Base-by-base conservation (phyloP, 169 alveolate genomes). In the Plasmodium knowlesi region DNA sequence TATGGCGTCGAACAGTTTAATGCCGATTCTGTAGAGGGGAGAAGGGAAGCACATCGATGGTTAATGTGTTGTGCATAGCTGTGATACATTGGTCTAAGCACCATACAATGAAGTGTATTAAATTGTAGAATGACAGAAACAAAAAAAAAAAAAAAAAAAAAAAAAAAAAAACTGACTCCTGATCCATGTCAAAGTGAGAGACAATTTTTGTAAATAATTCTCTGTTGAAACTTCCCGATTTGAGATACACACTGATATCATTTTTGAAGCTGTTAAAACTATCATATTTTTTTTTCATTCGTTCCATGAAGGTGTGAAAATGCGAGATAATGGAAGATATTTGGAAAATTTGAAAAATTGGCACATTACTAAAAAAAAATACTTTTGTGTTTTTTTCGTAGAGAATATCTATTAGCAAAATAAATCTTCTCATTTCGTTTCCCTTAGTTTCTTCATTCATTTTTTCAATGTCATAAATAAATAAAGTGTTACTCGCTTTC, bases 401-500 rank as follows among this genome's bases (percentile, higher is more conserved):
- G 43, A 88, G 82, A 25, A 88, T 88, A 50, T 88, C 94, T 78
- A 88, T 88, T 57, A 88, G 81, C 50, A 88, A 79, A 32, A 88
- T 88, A 78, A 71, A 88, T 37, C 94, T 50, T 78, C 94, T 39
- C 88, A 88, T 74, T 79, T 88, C 94, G 70, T 88, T 88, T 57
- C 94, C 94, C 12, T 78, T 88, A n/a, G 28, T 78, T 34, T 88
- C 94, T 88, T 88, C 94, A 88, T 78, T 88, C 94, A 88, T 88
- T 78, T 88, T 76, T 78, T 76, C 82, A 54, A 88, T 88, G 71
- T 88, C 43, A 88, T 88, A 76, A 78, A 88, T 88, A 78, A 78
- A 88, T 57, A 88, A 28, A 25, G 94, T 88, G 46, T 79, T 67
- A 22, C 72, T 88, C 14, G 14, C 14, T 12, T 88, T 88, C 46